Evolutionary conservation across 176 grass and related monocot genomes (phyloP), one percentile per base, ranked within the genome.

Genomic region (Chloris gayana): DNA sequence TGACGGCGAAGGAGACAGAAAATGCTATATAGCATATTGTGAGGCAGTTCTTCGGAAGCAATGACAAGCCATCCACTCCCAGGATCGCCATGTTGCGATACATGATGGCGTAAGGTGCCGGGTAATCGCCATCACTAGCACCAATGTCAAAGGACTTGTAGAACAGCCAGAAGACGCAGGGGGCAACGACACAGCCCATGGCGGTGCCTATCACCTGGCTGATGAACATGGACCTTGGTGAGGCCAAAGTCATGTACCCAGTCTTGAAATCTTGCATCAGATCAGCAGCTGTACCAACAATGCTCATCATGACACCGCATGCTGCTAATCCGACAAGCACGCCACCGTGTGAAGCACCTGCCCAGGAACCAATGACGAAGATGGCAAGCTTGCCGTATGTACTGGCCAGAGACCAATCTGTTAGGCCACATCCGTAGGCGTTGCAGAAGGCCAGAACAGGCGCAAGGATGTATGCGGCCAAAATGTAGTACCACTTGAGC

Each of bases 191-290:
- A 53, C 90, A 92, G 4, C 87, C 81, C 75, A 96, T 96, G 64
- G 79, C 84, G 10, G 93, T 88, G 60, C 93, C 89, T 14, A 88
- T 85, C 44, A 92, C 84, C 78, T 95, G 93, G 76, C 93, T 95
- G 35, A 95, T 15, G 42, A 95, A 92, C 92, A 95, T 95, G 68
- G 92, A 87, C 64, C 74, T 87, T 27, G 93, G 93, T 0, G 93
- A 95, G 42, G 89, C 84, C 24, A 95, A 75, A 46, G 93, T 95
- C 70, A 95, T 6, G 46, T 95, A 96, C 13, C 93, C 93, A 14
- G 90, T 96, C 77, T 92, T 92, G 82, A 96, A 96, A 74, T 96
- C 90, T 70, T 92, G 89, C 93, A 95, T 92, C n/a, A 95, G 82
- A 62, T 95, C 89, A 53, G 93, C 30, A 21, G 93, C 89, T 14